Conservation (phyloP, 75 land plant species). For the Selaginella moellendorffii region DNA sequence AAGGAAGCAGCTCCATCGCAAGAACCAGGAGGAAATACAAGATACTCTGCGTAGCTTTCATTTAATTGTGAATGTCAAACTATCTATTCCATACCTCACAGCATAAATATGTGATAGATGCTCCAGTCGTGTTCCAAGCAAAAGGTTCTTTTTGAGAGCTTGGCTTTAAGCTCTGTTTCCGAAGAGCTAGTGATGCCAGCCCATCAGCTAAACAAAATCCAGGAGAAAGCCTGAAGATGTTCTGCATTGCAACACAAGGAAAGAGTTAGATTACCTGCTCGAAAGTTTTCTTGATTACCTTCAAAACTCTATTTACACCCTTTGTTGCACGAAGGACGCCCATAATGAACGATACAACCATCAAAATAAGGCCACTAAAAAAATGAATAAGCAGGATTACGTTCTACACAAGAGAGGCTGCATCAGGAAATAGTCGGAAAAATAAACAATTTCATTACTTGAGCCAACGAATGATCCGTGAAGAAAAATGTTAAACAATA, state of each 20-base stretch:
- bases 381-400: conserved; percentile 52
- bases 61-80: too few relatives aligned
- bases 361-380: conserved; percentile 56
- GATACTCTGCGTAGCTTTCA: conserved; percentile 45
- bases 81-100: conserved; percentile 43
- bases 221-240: conserved; percentile 52
- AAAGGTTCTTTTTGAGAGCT: conserved; percentile 22
- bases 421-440: background rate
- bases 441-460: conserved; percentile 31
- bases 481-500: conserved; percentile 82
- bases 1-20: conserved; percentile 37
- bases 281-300: conserved; percentile 24
- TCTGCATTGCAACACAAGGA: background rate
- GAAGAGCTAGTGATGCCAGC: conserved; percentile 65
- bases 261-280: background rate
- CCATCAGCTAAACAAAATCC: conserved; percentile 79
- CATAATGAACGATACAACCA: conserved; percentile 71
- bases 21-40: conserved; percentile 36
- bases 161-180: conserved; percentile 57
- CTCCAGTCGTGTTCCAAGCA: conserved; percentile 66
- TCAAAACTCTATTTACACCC: conserved; percentile 34
- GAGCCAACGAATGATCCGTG: conserved; percentile 64
- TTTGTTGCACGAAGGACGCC: conserved; percentile 41
- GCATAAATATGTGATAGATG: conserved; percentile 43
- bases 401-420: conserved; percentile 41